phyloP scores from a whole-genome alignment of 257 asterid species.

The Solanum commersonii region DNA sequence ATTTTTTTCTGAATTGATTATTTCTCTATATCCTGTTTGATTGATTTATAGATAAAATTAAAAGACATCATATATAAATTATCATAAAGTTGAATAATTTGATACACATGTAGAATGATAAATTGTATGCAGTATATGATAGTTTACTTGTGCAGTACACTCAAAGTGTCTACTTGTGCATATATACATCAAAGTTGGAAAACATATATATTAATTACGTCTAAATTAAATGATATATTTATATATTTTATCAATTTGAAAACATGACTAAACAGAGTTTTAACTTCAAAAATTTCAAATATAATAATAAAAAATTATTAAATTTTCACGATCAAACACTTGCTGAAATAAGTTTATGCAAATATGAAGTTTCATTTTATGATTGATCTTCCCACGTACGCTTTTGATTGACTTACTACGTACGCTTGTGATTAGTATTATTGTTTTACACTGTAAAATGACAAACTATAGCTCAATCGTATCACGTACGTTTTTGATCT shows the following conservation, averaged over 20 bases:
- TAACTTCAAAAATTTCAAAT: background rate
- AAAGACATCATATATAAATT: background rate
- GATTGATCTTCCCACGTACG: background rate
- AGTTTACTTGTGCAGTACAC: too few relatives aligned
- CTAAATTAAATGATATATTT: fast-evolving
- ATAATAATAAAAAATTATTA: background rate
- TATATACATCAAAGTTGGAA: fast-evolving
- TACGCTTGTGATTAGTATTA: background rate
- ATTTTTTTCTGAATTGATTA: too few relatives aligned
- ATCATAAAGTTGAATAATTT: too few relatives aligned
- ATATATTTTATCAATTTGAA: background rate
- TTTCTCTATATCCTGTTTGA: background rate
- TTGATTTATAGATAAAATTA: background rate
- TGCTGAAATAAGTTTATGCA: background rate
- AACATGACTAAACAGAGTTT: fast-evolving
- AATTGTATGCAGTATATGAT: background rate
- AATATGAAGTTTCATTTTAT: background rate
- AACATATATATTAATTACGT: too few relatives aligned
- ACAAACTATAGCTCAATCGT: background rate
- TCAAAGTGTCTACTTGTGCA: background rate
- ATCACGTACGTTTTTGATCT: background rate
- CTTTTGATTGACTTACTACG: background rate
- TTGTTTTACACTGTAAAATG: background rate
- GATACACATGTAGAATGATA: too few relatives aligned
- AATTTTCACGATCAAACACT: background rate